Conservation (phyloP, 192 early-diverging fungal genomes). For the Coemansia sp. region DNA sequence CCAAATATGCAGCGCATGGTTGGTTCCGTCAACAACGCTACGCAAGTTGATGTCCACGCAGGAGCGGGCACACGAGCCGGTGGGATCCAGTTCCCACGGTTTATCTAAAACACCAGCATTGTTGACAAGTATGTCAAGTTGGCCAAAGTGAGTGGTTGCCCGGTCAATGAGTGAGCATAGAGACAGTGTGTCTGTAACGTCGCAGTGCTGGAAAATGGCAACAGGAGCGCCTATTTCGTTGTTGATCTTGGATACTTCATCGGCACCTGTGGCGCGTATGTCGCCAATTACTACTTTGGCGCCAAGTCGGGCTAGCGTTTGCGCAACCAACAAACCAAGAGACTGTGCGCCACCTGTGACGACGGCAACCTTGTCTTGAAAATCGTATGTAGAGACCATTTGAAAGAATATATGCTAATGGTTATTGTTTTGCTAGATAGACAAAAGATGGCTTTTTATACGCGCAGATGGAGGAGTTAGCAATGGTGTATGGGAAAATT, state of each 20-base stretch:
- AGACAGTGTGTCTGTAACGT: slow-evolving; percentile 41
- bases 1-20: slow-evolving; percentile 61
- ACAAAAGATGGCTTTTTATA: background rate
- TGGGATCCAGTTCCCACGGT: slow-evolving; percentile 32
- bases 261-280: slow-evolving; percentile 23
- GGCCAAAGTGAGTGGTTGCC: slow-evolving; percentile 55
- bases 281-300: slow-evolving; percentile 62
- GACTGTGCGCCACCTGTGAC: slow-evolving; percentile 67
- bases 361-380: slow-evolving; percentile 59
- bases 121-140: slow-evolving; percentile 59
- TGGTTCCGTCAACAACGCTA: slow-evolving; percentile 69
- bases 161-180: slow-evolving; percentile 42
- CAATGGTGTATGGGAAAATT: background rate
- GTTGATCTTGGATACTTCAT: slow-evolving; percentile 35
- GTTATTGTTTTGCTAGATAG: background rate
- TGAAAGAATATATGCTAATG: background rate
- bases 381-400: slow-evolving; percentile 7
- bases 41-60: slow-evolving; percentile 70
- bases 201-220: slow-evolving; percentile 55
- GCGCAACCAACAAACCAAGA: slow-evolving; percentile 57
- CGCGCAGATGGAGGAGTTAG: too few relatives aligned
- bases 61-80: slow-evolving; percentile 53
- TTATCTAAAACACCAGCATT: slow-evolving; percentile 60
- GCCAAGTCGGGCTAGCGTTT: slow-evolving; percentile 56
- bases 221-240: slow-evolving; percentile 14